Evolutionary conservation across 345 rosid species (phyloP), one percentile per base, ranked within the genome.

Genomic region (Linum trigynum): DNA sequence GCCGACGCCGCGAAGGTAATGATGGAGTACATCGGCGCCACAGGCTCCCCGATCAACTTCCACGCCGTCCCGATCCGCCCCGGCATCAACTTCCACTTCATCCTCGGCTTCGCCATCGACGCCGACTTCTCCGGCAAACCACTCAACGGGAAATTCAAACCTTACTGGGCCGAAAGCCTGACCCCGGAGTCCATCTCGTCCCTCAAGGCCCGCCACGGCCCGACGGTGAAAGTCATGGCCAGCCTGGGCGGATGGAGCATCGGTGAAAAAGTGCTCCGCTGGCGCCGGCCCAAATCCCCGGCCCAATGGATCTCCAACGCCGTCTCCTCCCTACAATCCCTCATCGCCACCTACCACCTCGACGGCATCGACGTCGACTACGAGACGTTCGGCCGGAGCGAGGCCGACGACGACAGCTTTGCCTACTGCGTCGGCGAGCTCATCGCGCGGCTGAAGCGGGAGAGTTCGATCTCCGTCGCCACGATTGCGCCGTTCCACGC

Each of bases 11-110:
- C 80, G 23, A 81, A 81, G 67, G 85, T 83, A 72, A 82, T 86
- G 84, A 80, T 86, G 86, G 88, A 83, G 73, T 85, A 83, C 41
- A 83, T 85, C 6, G 87, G 87, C 45, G 87, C 86, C 4, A 73
- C 86, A 0, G 85, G 88, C 0, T 69, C 11, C 3, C 72, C 76
- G 0, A 76, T 86, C 1, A 71, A 16, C 11, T 80, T 86, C 5
- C 76, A 75, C 39, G 1, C 71, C 0, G 78, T 83, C 37, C 86
- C 88, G 1, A 69, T 83, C 2, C 9, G 72, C 3, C 63, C 70
- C 0, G 72, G 64, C 39, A 77, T 82, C 3, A 78, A 80, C 43
- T 86, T 86, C 70, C 76, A 85, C 51, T 85, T 83, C 78, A 63
- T 79, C 5, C 79, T 81, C 0, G 2, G 87, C 60, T 85, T 85